A percentile compares a stretch with the other conserved stretches of the same genome.
Evolutionary conservation across 163 green algal genomes (phyloP).

Genomic region (Chloroidium sp.): DNA sequence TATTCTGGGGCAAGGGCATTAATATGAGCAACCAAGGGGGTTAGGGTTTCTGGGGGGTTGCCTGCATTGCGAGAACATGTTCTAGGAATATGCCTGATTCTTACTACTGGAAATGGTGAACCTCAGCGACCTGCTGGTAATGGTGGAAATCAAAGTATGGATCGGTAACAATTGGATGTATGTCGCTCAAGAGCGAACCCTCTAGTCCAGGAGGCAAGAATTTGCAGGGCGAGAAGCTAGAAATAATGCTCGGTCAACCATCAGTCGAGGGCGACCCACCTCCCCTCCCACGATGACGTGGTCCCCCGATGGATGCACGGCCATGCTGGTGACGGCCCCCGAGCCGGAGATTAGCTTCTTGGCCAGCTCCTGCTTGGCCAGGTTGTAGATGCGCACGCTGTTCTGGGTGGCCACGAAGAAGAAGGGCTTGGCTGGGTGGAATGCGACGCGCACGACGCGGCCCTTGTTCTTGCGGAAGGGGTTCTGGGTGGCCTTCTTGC

Average conservation of each 20-base stretch:
- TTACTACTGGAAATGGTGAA: too few species aligned
- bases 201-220: too few species aligned
- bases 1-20: not conserved
- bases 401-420: conserved; percentile 92
- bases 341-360: conserved; percentile 80
- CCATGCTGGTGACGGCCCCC: conserved; percentile 68
- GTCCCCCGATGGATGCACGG: conserved; percentile 79
- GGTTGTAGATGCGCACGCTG: conserved; percentile 79
- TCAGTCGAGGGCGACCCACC: conserved; percentile 21
- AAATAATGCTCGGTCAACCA: too few species aligned
- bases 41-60: too few species aligned
- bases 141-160: too few species aligned
- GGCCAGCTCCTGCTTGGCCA: conserved; percentile 74
- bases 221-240: too few species aligned
- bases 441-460: conserved; percentile 63
- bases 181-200: too few species aligned
- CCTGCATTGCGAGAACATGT: too few species aligned
- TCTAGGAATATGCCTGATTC: too few species aligned
- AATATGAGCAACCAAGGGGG: too few species aligned
- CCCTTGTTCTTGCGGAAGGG: conserved; percentile 89
- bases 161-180: too few species aligned
- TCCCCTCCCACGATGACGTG: conserved; percentile 86
- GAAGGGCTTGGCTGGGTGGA: conserved; percentile 90
- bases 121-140: too few species aligned
- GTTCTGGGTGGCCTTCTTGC: conserved; percentile 65